These are phyloP conservation scores for Ogataea naganishii DNA, from an alignment of 805 yeast genomes.

Conservation along the genomic window DNA sequence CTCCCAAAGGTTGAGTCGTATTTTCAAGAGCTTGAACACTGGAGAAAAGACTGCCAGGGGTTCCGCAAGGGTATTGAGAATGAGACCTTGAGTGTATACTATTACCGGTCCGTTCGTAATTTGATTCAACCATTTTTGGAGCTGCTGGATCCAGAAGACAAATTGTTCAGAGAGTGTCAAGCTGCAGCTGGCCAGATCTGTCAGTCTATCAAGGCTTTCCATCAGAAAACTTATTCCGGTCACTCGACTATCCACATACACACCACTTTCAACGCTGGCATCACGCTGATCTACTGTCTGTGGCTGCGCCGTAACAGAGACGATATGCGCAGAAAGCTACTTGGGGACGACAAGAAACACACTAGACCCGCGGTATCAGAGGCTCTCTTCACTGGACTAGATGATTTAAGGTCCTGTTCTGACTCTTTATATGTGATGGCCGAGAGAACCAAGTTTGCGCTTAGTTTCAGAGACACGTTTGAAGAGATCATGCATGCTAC, in stretches of 20 bases:
- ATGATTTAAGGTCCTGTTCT: constrained; percentile 59
- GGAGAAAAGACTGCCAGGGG: constrained; percentile 47
- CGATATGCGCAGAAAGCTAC: constrained; percentile 42
- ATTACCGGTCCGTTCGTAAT: constrained; percentile 50
- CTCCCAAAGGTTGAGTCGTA: constrained; percentile 41
- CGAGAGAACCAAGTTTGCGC: constrained; percentile 54
- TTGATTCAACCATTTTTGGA: constrained; percentile 59
- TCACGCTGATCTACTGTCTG: constrained; percentile 55
- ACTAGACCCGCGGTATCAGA: constrained; percentile 52
- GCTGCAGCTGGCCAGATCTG: constrained; percentile 68
- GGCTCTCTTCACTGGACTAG: constrained; percentile 43
- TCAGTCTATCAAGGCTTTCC: constrained; percentile 53
- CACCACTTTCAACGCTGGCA: constrained; percentile 62
- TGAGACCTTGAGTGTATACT: constrained; percentile 50
- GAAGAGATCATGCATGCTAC: constrained; percentile 62
- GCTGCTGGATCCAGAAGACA: constrained; percentile 49
- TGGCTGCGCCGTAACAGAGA: constrained; percentile 59
- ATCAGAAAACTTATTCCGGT: constrained; percentile 52
- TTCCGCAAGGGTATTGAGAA: constrained; percentile 43
- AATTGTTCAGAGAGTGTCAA: constrained; percentile 56
- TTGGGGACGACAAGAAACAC: constrained; percentile 52
- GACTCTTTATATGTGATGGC: constrained; percentile 57
- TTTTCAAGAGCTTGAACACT: constrained; percentile 45
- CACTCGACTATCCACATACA: constrained; percentile 62
- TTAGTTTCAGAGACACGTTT: constrained; percentile 56